These are phyloP conservation scores for Pythium plurisporium DNA, from an alignment of 352 stramenopile genomes.

Conservation along the genomic window DNA sequence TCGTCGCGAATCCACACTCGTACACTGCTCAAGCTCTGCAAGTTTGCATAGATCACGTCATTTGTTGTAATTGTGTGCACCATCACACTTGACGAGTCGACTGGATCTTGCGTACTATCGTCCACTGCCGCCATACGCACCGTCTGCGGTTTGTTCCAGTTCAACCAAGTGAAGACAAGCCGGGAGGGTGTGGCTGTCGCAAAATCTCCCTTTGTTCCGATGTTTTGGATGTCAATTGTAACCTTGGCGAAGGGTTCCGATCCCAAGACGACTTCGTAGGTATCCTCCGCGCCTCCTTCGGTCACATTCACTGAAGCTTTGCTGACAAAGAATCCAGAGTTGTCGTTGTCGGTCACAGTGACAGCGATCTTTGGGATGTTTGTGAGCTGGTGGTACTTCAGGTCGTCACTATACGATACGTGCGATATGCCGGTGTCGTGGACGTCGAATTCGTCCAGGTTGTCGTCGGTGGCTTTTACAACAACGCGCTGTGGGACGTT, in stretches of 20 bases:
- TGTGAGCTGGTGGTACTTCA: constrained; percentile 56
- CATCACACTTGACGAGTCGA: constrained; percentile 44
- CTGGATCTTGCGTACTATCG: constrained; percentile 46
- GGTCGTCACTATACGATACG: constrained; percentile 53
- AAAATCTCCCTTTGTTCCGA: constrained; percentile 44
- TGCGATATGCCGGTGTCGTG: constrained; percentile 72
- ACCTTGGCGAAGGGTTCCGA: constrained; percentile 73
- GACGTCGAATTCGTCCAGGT: constrained; percentile 57
- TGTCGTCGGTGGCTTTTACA: constrained; percentile 57
- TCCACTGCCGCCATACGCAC: constrained; percentile 55
- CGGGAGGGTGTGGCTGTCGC: constrained; percentile 26
- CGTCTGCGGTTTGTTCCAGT: constrained; percentile 61
- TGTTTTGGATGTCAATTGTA: constrained; percentile 39
- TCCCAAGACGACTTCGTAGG: constrained; percentile 49
- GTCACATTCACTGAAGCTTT: constrained; percentile 39
- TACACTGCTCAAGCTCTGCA: constrained; percentile 40
- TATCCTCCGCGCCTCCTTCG: constrained; percentile 38
- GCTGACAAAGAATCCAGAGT: constrained; percentile 42
- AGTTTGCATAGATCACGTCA: constrained; percentile 57
- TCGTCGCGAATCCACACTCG: constrained; percentile 58
- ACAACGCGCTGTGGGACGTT: constrained; percentile 50
- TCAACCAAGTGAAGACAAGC: constrained; percentile 58
- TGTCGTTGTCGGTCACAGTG: constrained; percentile 57
- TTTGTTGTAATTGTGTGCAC: constrained; percentile 55
- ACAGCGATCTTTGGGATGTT: constrained; percentile 61